Conservation (phyloP, 345 rosid species). For the Brassica nigra region DNA sequence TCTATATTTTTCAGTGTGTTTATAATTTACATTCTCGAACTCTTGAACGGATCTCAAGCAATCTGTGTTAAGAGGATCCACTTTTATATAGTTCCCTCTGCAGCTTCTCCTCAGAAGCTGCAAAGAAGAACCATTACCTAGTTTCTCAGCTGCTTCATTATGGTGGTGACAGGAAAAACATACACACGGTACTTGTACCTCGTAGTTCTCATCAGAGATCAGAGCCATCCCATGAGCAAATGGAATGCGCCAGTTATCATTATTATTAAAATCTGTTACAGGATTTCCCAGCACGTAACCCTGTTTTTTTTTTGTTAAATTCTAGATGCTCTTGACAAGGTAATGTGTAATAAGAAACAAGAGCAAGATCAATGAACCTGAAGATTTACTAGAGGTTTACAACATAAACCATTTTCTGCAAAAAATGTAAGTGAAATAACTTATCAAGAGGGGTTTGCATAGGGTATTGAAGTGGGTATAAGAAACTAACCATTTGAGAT, state of each 20-base stretch:
- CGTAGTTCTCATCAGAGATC: constrained; percentile 58
- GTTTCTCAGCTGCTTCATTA: not conserved
- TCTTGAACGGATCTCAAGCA: constrained; percentile 42
- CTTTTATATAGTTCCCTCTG: constrained; percentile 33
- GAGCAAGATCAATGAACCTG: constrained; percentile 45
- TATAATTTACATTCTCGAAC: constrained; percentile 1
- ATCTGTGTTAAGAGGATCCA: constrained; percentile 43
- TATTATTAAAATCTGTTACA: not conserved
- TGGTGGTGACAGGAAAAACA: not conserved
- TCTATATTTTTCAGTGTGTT: not conserved
- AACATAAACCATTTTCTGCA: constrained; percentile 56
- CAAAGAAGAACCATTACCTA: not conserved
- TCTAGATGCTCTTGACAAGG: not conserved
- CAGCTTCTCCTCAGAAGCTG: constrained; percentile 61
- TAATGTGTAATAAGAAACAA: not conserved
- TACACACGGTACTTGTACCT: constrained; percentile 39
- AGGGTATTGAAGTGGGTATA: not conserved
- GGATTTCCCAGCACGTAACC: constrained; percentile 20
- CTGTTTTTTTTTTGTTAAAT: not conserved
- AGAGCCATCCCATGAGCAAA: constrained; percentile 43
- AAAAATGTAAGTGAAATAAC: not conserved
- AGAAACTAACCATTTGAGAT: constrained; percentile 17
- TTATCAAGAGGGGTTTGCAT: not conserved
- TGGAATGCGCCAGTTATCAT: constrained; percentile 36
- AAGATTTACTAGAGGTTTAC: constrained; percentile 46